Evolutionary conservation across 2,329 filamentous ascomycete genomes (phyloP), one percentile per base, ranked within the genome.

Genomic region (Sporothrix inflata): DNA sequence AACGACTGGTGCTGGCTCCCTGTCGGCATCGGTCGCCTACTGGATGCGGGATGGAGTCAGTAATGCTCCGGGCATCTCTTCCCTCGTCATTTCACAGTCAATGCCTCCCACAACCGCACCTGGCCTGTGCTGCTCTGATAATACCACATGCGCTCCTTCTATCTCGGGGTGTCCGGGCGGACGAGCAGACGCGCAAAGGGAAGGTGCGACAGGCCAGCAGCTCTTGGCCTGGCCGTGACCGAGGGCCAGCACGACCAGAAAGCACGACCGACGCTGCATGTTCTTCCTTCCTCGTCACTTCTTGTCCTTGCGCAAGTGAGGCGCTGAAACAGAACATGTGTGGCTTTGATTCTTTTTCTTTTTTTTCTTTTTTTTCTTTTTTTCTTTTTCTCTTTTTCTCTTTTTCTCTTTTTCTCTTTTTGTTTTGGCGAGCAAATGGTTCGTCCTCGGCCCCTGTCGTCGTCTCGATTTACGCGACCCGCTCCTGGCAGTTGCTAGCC

Each of bases 251-350:
- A 51, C 27, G 14, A 30, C 8, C 45, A 67, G 65, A 51, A 66
- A 34, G 63, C 24, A 34, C 63, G 63, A 34, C 40, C 61, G 19
- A 27, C 38, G 16, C 61, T 19, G 61, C 21, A 30, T 30, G 21
- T 8, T 30, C 34, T 47, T 47, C 63, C 24, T 49, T 66, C 42
- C 63, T 27, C 14, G 7, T 9, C 61, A 19, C n/a, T 21, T 61
- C 57, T 42, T 42, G 55, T 61, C n/a, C 42, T 34, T 45, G n/a
- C 60, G n/a, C 21, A 70, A n/a, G 38, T 61, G 68, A 60, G 68
- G 68, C 68, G 53, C 68, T 70, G 68, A 57, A 69, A 55, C 66
- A 53, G 34, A 55, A 60, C 21, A 60, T 60, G 24, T 60, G 67
- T 69, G 68, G 68, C 51, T 70, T 60, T 16, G 16, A 21, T 68